Evolutionary conservation across 129 eudicot species (phyloP).

Genomic region (Solidago caesia): DNA sequence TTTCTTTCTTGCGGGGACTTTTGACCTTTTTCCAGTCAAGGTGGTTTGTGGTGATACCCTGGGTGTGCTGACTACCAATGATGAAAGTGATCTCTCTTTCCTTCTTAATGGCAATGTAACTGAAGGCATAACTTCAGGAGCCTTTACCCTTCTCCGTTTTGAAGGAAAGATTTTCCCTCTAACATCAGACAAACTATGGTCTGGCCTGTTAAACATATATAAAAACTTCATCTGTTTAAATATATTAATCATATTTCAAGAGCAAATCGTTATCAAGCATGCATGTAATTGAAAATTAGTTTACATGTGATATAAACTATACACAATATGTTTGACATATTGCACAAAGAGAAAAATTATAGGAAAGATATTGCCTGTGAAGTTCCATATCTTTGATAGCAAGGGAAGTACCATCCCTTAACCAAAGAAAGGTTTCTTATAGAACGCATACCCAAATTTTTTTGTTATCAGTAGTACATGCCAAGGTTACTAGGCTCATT

Average conservation of each 20-base stretch:
- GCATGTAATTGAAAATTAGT: not conserved
- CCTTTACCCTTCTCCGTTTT: conserved; percentile 60
- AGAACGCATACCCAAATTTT: not conserved
- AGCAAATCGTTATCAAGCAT: not conserved
- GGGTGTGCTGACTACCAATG: conserved; percentile 75
- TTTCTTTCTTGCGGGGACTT: conserved; percentile 55
- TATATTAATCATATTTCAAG: conserved; percentile 7
- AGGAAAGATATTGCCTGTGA: not conserved
- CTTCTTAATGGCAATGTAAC: conserved; percentile 62
- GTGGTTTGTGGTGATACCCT: conserved; percentile 61
- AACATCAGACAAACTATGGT: conserved; percentile 74
- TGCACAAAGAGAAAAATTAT: not conserved
- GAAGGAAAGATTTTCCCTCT: conserved; percentile 76
- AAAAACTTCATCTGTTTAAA: conserved; percentile 1
- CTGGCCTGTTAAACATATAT: conserved; percentile 61
- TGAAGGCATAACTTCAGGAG: conserved; percentile 58
- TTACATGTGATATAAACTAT: conserved; percentile 10
- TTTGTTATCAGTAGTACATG: not conserved
- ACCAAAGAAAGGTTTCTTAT: not conserved
- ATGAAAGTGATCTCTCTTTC: conserved; percentile 86
- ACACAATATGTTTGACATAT: conserved; percentile 13
- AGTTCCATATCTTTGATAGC: not conserved
- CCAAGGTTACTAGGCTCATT: not conserved
- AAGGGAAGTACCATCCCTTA: not conserved
- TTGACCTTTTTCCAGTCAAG: conserved; percentile 76